These are phyloP conservation scores for Candida montana DNA, from an alignment of 805 yeast species.

Conservation along the genomic window DNA sequence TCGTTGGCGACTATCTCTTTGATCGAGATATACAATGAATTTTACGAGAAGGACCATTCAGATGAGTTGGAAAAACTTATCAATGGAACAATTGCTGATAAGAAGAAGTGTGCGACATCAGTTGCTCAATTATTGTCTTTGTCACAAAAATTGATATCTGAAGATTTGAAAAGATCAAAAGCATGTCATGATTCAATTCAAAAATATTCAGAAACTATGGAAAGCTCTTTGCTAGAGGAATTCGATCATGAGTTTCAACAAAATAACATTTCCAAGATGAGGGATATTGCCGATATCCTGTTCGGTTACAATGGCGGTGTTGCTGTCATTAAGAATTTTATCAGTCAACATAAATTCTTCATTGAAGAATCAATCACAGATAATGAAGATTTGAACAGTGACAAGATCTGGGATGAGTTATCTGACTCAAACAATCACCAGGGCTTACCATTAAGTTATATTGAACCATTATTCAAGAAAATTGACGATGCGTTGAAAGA, in stretches of 20 bases:
- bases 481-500: conserved; percentile 55
- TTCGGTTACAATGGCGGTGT: conserved; percentile 81
- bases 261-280: conserved; percentile 65
- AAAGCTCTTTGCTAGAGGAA: conserved; percentile 57
- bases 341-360: conserved; percentile 73
- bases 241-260: conserved; percentile 72
- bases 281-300: conserved; percentile 67
- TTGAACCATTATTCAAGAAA: conserved; percentile 49
- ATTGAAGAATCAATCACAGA: conserved; percentile 25
- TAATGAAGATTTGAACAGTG: conserved; percentile 33
- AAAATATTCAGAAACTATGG: conserved; percentile 73
- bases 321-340: conserved; percentile 75
- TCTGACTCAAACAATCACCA: conserved; percentile 52
- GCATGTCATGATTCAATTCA: conserved; percentile 43
- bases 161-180: conserved; percentile 40
- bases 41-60: conserved; percentile 44
- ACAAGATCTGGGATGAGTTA: conserved; percentile 52
- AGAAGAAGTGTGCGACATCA: conserved; percentile 61
- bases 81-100: conserved; percentile 47
- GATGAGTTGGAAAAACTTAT: conserved; percentile 55
- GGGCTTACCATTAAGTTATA: conserved; percentile 44
- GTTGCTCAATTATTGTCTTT: conserved; percentile 61
- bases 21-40: conserved; percentile 71
- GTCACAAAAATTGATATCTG: conserved; percentile 58
- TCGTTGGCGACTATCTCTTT: conserved; percentile 68